Evolutionary conservation across 495 filamentous ascomycete species (phyloP).

Genomic region (Podospora fimiseda): DNA sequence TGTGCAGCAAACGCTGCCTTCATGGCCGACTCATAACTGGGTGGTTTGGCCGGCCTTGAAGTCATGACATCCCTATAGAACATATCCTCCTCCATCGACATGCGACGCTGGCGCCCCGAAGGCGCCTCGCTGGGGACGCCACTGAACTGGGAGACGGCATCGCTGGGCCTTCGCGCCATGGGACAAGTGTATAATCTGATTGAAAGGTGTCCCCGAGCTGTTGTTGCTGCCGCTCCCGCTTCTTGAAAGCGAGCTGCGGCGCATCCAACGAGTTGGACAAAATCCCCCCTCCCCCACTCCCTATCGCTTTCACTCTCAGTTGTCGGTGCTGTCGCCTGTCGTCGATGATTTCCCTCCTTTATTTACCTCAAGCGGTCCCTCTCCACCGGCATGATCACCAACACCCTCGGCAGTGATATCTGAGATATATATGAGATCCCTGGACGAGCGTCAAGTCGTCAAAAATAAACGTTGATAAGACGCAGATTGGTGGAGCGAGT

Average conservation of each 20-base stretch:
- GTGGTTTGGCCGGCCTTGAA: conserved; percentile 29
- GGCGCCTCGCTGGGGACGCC: conserved; percentile 23
- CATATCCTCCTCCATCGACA: conserved; percentile 37
- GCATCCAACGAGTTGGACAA: not conserved
- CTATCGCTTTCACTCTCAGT: not conserved
- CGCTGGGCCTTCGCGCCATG: conserved; percentile 24
- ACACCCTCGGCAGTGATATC: not conserved
- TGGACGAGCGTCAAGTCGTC: not conserved
- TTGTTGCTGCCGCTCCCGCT: conserved; percentile 4
- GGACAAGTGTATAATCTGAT: conserved; percentile 12
- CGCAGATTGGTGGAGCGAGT: conserved; percentile 9
- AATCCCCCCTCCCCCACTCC: conserved; percentile 13
- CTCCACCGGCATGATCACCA: not conserved
- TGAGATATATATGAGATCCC: not conserved
- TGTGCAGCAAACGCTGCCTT: conserved; percentile 26
- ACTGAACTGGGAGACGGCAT: conserved; percentile 30
- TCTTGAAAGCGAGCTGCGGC: not conserved
- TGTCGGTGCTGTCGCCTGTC: conserved; percentile 2
- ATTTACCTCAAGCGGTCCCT: not conserved
- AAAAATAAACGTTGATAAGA: not conserved
- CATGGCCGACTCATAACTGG: conserved; percentile 33
- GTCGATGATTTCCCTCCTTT: not conserved
- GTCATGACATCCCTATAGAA: conserved; percentile 32
- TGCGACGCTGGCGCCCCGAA: conserved; percentile 27
- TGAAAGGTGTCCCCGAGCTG: not conserved